Evolutionary conservation across 495 filamentous ascomycete species (phyloP).

Genomic region (Trichoderma virens): DNA sequence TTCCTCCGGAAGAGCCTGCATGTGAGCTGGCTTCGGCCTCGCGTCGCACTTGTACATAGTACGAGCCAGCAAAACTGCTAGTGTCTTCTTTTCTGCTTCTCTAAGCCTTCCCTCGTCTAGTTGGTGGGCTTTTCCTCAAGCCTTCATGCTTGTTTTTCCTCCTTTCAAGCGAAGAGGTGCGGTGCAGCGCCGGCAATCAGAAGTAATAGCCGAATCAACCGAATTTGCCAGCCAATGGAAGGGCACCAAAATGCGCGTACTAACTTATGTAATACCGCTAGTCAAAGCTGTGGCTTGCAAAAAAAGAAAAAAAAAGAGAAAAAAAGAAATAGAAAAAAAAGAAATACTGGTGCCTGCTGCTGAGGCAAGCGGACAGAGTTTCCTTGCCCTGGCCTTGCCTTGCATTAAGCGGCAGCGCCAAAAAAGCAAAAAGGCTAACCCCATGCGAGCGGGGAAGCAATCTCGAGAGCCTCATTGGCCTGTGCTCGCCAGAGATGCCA

Average conservation of each 20-base stretch:
- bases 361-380: too few relatives aligned
- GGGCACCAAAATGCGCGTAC: background rate
- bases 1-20: too few relatives aligned
- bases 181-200: background rate
- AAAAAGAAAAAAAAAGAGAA: background rate
- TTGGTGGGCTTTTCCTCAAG: background rate
- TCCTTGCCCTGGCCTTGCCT: background rate
- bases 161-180: background rate
- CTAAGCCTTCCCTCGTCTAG: background rate
- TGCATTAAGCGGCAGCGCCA: background rate
- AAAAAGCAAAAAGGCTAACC: background rate
- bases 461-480: background rate
- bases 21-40: too few relatives aligned
- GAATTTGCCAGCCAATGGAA: background rate
- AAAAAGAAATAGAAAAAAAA: too few relatives aligned
- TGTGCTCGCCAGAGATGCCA: background rate
- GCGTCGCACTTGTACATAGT: too few relatives aligned
- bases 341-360: too few relatives aligned
- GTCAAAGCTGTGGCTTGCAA: background rate
- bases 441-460: background rate
- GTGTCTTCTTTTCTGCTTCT: too few relatives aligned
- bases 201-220: background rate
- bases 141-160: background rate
- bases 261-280: background rate
- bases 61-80: too few relatives aligned